Conservation (phyloP, 345 rosid genomes). For the Melaleuca alternifolia region DNA sequence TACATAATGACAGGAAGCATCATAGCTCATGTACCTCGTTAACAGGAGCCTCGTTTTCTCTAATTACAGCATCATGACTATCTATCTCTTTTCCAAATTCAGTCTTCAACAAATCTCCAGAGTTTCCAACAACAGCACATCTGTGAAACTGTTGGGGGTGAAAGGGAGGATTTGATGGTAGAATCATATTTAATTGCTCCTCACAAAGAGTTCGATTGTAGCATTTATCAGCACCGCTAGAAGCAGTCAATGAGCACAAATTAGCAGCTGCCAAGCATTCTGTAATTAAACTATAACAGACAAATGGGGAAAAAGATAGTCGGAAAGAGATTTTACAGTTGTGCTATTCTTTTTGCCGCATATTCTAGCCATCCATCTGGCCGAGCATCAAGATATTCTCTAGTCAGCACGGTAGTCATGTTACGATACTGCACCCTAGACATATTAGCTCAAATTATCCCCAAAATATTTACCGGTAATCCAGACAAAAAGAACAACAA, state of each 20-base stretch:
- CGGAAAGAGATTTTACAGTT: constrained; percentile 44
- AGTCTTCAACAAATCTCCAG: constrained; percentile 90
- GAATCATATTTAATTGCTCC: constrained; percentile 72
- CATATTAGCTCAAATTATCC: constrained; percentile 10
- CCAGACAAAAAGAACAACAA: neutral
- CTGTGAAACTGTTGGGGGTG: constrained; percentile 67
- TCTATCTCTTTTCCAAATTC: constrained; percentile 86
- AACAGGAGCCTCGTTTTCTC: constrained; percentile 97
- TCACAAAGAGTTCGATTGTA: constrained; percentile 79
- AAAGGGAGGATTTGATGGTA: constrained; percentile 89
- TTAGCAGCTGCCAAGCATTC: neutral
- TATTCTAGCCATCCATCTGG: constrained; percentile 97
- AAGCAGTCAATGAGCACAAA: constrained; percentile 1
- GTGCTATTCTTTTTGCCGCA: constrained; percentile 92
- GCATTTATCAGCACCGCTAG: constrained; percentile 82
- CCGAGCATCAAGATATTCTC: constrained; percentile 87
- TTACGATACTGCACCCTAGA: constrained; percentile 71
- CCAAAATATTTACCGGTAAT: neutral
- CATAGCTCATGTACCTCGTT: constrained; percentile 35
- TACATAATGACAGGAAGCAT: neutral
- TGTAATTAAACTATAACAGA: neutral
- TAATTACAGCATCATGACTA: constrained; percentile 85
- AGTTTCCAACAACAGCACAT: constrained; percentile 95
- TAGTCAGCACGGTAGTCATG: constrained; percentile 92
- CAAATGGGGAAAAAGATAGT: neutral